Base-by-base conservation (phyloP, 805 yeast species). In the Candida loeiensis region DNA sequence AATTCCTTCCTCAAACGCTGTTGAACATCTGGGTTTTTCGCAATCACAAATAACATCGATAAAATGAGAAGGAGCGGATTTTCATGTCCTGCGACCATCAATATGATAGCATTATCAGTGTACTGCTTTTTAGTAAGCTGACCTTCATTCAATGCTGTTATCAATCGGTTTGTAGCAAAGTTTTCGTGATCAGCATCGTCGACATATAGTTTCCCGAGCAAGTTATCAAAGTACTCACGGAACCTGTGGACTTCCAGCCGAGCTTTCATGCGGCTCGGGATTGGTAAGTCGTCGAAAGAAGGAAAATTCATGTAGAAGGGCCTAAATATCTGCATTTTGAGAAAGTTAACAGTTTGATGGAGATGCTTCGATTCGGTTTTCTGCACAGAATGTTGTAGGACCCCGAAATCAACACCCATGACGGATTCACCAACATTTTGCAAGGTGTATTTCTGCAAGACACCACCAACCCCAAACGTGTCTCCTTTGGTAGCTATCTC, bases 61-160 rank as follows among this genome's bases (percentile, higher is more conserved):
- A 74, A 65, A 44, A 77, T 48, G 8, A 77, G 54, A 17, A 79
- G 50, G 44, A 76, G 78, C 0, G 84, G 84, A 45, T 79, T 79
- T 47, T 79, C 84, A 53, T 79, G 84, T 0, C 83, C 84, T 0
- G 84, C 84, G 33, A 79, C 74, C 49, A 78, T 54, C 3, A 76
- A 60, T 13, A 79, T 77, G 6, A 76, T 71, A 13, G 76, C 63
- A 53, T 79, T 79, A 49, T 79, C 83, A 2, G 63, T 55, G 39
- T 76, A 64, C 46, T 78, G 82, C 36, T 68, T 63, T 37, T 66
- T 57, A 2, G 73, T 61, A 2, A 79, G 60, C 3, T 45, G 38
- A 0, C 66, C 71, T 6, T 45, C 45, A 4, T 65, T 54, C 30
- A 61, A 55, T 1, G 77, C 76, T 4, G 60, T 54, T 7, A 68